Conservation (phyloP, 2,329 filamentous ascomycete genomes). For the Monilinia aucupariae region DNA sequence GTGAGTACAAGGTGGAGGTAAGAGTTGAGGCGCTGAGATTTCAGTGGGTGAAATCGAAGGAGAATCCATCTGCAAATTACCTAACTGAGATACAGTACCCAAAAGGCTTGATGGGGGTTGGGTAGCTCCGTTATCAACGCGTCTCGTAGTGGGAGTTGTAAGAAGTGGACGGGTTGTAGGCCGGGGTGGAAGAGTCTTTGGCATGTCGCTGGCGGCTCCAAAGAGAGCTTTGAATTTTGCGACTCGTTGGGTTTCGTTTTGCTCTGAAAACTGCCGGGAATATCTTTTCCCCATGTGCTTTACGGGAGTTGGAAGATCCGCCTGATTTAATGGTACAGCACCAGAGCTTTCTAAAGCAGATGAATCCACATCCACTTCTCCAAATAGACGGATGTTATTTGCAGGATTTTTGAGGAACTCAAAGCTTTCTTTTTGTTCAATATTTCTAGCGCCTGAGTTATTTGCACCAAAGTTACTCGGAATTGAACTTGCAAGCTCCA, state of each 20-base stretch:
- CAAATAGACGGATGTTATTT: conserved; percentile 31
- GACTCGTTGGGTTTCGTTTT: conserved; percentile 9
- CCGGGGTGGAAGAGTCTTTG: conserved; percentile 18
- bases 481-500: conserved; percentile 21
- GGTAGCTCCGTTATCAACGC: conserved; percentile 10
- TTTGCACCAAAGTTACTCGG: conserved; percentile 17
- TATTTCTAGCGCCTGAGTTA: background rate
- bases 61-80: conserved; percentile 34
- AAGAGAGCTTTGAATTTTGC: background rate
- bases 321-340: conserved; percentile 28
- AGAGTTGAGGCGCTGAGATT: conserved; percentile 15
- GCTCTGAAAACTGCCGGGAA: conserved; percentile 11
- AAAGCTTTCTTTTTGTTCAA: conserved; percentile 21
- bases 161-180: conserved; percentile 18
- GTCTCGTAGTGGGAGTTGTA: conserved; percentile 2
- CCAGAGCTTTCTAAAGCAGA: conserved; percentile 33
- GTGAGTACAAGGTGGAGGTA: conserved; percentile 16
- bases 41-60: conserved; percentile 24
- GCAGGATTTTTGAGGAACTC: conserved; percentile 18
- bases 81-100: conserved; percentile 34
- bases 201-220: conserved; percentile 7
- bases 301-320: conserved; percentile 30
- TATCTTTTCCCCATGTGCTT: conserved; percentile 9
- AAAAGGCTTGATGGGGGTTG: conserved; percentile 31
- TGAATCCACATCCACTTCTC: conserved; percentile 32